Conservation (phyloP, 345 rosid genomes). For the Pugionium dolabratum region DNA sequence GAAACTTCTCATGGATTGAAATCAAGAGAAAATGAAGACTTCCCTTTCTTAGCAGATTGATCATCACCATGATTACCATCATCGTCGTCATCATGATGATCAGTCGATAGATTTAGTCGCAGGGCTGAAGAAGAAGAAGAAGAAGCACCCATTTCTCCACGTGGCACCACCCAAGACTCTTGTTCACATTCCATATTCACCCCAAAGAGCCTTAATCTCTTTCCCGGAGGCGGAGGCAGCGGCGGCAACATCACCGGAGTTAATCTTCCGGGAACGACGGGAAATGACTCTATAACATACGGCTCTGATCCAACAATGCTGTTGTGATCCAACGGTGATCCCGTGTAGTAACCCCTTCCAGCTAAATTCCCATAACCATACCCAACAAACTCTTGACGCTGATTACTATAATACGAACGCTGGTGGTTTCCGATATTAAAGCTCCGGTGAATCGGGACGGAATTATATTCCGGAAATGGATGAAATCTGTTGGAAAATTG, state of each 20-base stretch:
- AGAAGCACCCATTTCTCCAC: conserved; percentile 36
- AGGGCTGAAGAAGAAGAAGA: conserved; percentile 37
- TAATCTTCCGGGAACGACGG: conserved; percentile 40
- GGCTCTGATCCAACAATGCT: conserved; percentile 38
- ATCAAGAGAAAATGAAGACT: conserved; percentile 43
- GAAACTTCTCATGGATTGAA: conserved; percentile 36
- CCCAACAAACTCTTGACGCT: conserved; percentile 42
- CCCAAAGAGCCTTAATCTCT: conserved; percentile 85
- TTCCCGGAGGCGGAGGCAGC: conserved; percentile 44
- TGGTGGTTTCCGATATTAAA: conserved; percentile 38
- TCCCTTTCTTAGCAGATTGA: conserved; percentile 46
- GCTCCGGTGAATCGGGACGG: conserved; percentile 34
- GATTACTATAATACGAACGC: conserved; percentile 29
- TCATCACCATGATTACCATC: conserved; percentile 25
- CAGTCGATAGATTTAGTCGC: conserved; percentile 21
- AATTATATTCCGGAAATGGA: conserved; percentile 38
- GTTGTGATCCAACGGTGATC: conserved; percentile 51
- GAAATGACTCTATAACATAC: conserved; percentile 70
- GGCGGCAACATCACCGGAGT: conserved; percentile 28
- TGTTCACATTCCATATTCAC: conserved; percentile 83
- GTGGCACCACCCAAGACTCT: conserved; percentile 30
- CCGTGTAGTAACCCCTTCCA: conserved; percentile 43
- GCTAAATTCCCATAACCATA: conserved; percentile 46
- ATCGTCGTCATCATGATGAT: conserved; percentile 2
- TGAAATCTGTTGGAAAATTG: conserved; percentile 47